Base-by-base conservation (phyloP, 768 basidiomycete species). In the Kondoa subrosea region DNA sequence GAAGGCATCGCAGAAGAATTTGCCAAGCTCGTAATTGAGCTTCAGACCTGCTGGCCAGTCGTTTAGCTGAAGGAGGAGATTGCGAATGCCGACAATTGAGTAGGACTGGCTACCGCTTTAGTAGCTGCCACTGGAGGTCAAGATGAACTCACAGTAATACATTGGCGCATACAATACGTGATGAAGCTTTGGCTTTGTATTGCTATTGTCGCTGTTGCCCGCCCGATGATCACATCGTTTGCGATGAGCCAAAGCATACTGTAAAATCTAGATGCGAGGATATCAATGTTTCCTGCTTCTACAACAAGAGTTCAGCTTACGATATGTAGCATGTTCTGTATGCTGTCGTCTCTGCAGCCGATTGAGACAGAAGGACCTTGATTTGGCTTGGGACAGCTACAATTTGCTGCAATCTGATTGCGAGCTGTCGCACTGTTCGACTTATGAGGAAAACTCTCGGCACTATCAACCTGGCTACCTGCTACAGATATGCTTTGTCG, bases 21-120 rank as follows among this genome's bases (percentile, higher is more conserved):
- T 80, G 72, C 89, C 89, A n/a, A 99, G 81, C 72, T 96, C 89
- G 0, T 89, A 89, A 74, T 97, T 97, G 65, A 99, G 84, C 77
- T 99, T 99, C 56, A 99, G 78, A 0, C 95, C 93, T 1, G 86
- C 91, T 0, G 93, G 93, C 93, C 93, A 97, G 69, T 87, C 84
- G 75, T 95, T 87, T 15, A 99, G 81, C 92, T 91, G 96, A 1
- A 80, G 72, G 1, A 96, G 79, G 0, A 81, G 80, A 17, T 78
- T 77, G 57, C 82, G 81, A 8, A 87, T 75, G 61, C 78, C 77
- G 1, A 79, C 74, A 3, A 87, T 78, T 0, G 85, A 74, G 68
- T 80, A 77, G 1, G 33, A 58, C 79, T 81, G 68, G 26, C 15
- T 14, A n/a, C 29, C 27, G 12, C 2, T 27, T 15, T 2, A 8